Evolutionary conservation across 371 early-diverging fungal genomes (phyloP), one percentile per base, ranked within the genome.

Genomic region (Rhizopus microsporus): DNA sequence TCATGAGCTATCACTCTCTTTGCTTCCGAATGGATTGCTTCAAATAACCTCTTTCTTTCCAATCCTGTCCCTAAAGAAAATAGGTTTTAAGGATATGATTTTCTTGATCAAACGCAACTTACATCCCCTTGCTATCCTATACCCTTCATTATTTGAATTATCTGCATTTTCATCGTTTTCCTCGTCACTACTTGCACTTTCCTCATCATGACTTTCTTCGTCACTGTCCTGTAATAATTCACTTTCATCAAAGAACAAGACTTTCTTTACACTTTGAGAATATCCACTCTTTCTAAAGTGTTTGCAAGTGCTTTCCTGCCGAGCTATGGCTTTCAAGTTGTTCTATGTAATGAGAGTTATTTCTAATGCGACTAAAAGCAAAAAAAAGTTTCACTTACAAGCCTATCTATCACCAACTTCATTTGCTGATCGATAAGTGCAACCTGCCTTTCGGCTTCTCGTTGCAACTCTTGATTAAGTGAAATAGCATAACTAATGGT

Each of bases 21-120:
- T 8, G 72, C 75, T 54, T 67, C 72, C 3, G 62, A 45, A 30
- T 54, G 60, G 23, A 75, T 69, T 16, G 49, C 75, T 12, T 54
- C 61, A 7, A 47, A n/a, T 8, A 75, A 43, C 15, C 65, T 46
- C 17, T 59, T 35, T 50, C 75, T 46, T 51, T 75, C 75, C 4
- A 43, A 7, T 6, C 30, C n/a, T 0, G 60, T 51, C 75, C 75
- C 75, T 75, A 49, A 29, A 32, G 33, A 3, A 45, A 32, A 47
- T 35, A 46, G 29, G 43, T 16, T 33, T 29, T 32, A 23, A 23
- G 23, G 23, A 23, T 23, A 23, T 23, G 23, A 45, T 8, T 1
- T 16, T 13, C 1, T 13, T 8, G 31, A 31, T 7, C 32, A 10
- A 44, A 33, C 7, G 2, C 23, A 23, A 23, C 23, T 23, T 23